Conservation (phyloP, 1,284 basidiomycete species). For the Ceratobasidium sp. region DNA sequence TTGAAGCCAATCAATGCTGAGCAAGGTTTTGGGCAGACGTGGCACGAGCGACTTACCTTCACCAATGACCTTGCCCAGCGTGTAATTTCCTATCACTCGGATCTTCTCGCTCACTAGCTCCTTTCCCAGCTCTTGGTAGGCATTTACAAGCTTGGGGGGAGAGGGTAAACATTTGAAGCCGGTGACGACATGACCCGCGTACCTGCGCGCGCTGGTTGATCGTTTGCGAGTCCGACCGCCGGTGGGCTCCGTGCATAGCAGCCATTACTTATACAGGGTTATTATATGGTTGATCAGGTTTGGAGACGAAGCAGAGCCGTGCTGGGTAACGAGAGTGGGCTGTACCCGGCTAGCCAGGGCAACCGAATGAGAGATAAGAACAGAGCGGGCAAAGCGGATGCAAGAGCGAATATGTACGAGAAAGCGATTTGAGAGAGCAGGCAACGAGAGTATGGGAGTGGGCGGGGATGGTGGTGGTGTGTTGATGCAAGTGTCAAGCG, state of each 20-base stretch:
- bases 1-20: conserved; percentile 55
- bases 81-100: conserved; percentile 95
- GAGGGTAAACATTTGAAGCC: neutral
- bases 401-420: neutral
- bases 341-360: conserved; percentile 26
- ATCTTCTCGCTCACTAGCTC: conserved; percentile 91
- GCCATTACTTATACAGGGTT: conserved; percentile 39
- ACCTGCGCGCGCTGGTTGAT: conserved; percentile 51
- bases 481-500: conserved; percentile 25
- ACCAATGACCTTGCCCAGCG: conserved; percentile 93
- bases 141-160: conserved; percentile 79
- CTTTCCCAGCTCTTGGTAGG: conserved; percentile 96
- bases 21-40: conserved; percentile 46
- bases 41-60: conserved; percentile 74
- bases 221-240: conserved; percentile 47
- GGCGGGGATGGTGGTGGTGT: conserved; percentile 38
- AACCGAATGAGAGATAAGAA: conserved; percentile 1
- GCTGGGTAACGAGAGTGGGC: conserved; percentile 23
- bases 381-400: neutral
- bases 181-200: conserved; percentile 7
- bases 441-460: conserved; percentile 18
- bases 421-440: conserved; percentile 18
- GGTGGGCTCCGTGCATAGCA: conserved; percentile 49
- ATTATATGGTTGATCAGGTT: conserved; percentile 10
- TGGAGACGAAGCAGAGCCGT: neutral